A percentile compares a stretch with the other conserved stretches of the same genome.
These are phyloP conservation scores for Epichloe baconii DNA, from an alignment of 2,329 filamentous ascomycete genomes.

Conservation along the genomic window DNA sequence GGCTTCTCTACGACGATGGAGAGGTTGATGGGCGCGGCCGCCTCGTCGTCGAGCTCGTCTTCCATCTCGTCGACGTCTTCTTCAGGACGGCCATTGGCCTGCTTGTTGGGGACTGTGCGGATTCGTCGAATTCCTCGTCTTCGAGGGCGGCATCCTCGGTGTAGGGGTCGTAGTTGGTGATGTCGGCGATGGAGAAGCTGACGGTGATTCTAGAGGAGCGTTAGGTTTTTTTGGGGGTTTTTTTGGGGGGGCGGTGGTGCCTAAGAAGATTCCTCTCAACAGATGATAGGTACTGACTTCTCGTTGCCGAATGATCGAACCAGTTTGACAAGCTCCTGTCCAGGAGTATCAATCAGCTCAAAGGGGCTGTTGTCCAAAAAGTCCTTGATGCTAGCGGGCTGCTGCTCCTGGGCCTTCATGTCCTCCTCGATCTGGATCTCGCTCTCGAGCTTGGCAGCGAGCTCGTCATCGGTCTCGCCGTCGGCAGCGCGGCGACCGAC, in stretches of 20 bases:
- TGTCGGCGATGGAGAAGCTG: slow-evolving; percentile 30
- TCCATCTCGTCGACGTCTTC: slow-evolving; percentile 28
- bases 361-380: slow-evolving; percentile 80
- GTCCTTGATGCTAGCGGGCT: slow-evolving; percentile 69
- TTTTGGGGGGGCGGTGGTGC: too few relatives aligned
- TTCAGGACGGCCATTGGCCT: slow-evolving; percentile 37
- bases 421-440: slow-evolving; percentile 78
- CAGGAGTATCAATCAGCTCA: slow-evolving; percentile 67
- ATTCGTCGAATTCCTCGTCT: slow-evolving; percentile 27
- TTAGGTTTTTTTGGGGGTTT: not conserved
- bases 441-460: slow-evolving; percentile 72
- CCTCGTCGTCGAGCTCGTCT: slow-evolving; percentile 41
- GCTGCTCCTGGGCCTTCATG: slow-evolving; percentile 57
- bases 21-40: slow-evolving; percentile 65
- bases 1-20: slow-evolving; percentile 84
- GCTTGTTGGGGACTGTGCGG: slow-evolving; percentile 40
- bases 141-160: slow-evolving; percentile 25
- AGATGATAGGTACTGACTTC: slow-evolving; percentile 43
- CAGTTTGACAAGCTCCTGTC: slow-evolving; percentile 78
- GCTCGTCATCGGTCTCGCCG: slow-evolving; percentile 57
- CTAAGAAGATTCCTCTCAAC: not conserved
- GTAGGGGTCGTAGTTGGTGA: slow-evolving; percentile 27
- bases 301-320: slow-evolving; percentile 77
- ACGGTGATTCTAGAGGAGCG: slow-evolving; percentile 24
- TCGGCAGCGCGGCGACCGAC: slow-evolving; percentile 26